Conservation (phyloP, 2,329 filamentous ascomycete species). For the Ciborinia camelliae region DNA sequence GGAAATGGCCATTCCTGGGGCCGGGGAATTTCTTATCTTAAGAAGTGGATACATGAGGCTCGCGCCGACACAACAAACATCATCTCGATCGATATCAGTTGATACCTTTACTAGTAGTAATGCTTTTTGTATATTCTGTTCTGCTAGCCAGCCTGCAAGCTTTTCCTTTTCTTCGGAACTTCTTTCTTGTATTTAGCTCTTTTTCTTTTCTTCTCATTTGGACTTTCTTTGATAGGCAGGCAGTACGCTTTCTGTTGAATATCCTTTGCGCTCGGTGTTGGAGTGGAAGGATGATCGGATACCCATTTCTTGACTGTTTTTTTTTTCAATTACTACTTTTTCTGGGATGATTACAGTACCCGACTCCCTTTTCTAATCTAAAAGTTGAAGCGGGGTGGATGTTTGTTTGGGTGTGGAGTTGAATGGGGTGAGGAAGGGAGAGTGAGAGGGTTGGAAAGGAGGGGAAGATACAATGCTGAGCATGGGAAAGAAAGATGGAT, state of each 20-base stretch:
- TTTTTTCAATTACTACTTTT: not conserved
- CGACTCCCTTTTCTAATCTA: slow-evolving; percentile 1
- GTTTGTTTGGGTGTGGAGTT: not conserved
- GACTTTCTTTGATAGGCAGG: not conserved
- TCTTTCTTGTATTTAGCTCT: slow-evolving; percentile 3
- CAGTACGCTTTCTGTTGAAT: not conserved
- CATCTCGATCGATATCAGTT: not conserved
- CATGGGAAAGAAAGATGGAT: not conserved
- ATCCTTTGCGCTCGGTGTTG: slow-evolving; percentile 5
- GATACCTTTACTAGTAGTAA: not conserved
- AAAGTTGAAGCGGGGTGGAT: not conserved
- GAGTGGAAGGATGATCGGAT: slow-evolving; percentile 1
- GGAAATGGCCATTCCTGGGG: not conserved
- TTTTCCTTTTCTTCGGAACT: not conserved
- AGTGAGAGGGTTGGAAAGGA: not conserved
- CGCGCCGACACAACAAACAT: not conserved
- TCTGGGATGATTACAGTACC: not conserved
- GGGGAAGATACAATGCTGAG: too few species aligned
- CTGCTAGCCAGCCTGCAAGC: not conserved
- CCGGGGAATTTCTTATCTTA: not conserved
- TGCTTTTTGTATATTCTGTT: slow-evolving; percentile 6
- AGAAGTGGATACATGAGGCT: slow-evolving; percentile 3
- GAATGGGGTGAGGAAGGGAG: not conserved
- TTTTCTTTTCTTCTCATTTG: not conserved
- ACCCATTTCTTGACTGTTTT: slow-evolving; percentile 5